Evolutionary conservation across 306 rosid genomes (phyloP).

Genomic region (Castanopsis chinensis): DNA sequence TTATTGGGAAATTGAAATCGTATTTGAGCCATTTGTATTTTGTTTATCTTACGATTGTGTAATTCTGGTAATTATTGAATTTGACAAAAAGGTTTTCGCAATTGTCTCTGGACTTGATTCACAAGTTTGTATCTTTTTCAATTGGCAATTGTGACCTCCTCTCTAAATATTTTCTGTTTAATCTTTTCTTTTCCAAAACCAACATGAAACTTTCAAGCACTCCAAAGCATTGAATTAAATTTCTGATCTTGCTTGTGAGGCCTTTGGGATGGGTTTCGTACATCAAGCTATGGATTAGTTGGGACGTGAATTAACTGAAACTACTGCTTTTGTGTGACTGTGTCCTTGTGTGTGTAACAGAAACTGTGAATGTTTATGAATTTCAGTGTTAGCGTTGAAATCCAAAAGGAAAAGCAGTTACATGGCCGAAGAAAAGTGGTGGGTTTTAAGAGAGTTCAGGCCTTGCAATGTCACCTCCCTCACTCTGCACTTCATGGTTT

Average conservation of each 20-base stretch:
- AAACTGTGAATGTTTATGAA: no score
- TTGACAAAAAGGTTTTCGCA: not conserved
- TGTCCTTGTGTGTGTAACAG: not conserved
- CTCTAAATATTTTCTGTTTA: not conserved
- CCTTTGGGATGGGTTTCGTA: not conserved
- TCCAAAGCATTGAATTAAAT: not conserved
- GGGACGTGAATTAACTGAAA: not conserved
- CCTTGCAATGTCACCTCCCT: no score
- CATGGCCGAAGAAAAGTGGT: no score
- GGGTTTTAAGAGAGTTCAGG: no score
- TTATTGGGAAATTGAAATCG: conserved; percentile 9
- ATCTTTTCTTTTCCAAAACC: not conserved
- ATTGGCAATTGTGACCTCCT: not conserved
- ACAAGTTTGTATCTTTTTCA: not conserved
- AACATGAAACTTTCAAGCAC: not conserved
- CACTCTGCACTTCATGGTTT: no score
- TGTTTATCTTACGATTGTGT: not conserved
- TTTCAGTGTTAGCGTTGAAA: no score
- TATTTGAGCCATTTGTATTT: conserved; percentile 2
- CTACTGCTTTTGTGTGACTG: not conserved
- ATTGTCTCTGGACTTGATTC: not conserved
- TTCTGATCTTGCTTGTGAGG: not conserved
- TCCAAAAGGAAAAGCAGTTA: no score
- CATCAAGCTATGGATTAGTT: not conserved
- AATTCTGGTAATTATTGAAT: not conserved